Evolutionary conservation across 2,329 filamentous ascomycete species (phyloP), one percentile per base, ranked within the genome.

Genomic region (Epichloe scottii): DNA sequence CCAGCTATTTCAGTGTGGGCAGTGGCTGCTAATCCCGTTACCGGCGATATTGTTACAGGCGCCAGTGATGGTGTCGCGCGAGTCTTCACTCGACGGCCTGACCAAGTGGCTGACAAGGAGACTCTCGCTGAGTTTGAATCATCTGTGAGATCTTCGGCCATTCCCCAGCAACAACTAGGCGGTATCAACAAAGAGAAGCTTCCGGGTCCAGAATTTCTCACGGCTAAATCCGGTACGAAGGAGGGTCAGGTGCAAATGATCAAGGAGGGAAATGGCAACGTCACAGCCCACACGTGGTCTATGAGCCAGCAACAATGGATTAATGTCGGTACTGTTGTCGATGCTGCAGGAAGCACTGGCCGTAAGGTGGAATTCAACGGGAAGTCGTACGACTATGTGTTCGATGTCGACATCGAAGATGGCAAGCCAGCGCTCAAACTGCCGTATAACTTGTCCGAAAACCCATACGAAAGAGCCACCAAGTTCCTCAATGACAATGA

Each of bases 231-330:
- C 0, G 93, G 93, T 3, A 93, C 87, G n/a, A 95, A 95, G 67
- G 93, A 98, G 57, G 93, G 93, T 0, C 91, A 98, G 63, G 86
- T 95, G 5, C 85, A 94, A 60, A 94, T 95, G 81, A 91, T 96
- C 60, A 81, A 79, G 53, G 86, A 95, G 64, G 71, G 78, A 7
- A 84, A 95, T 61, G 89, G 89, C 44, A 87, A 81, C 48, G 77
- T 96, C 33, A 89, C 86, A 4, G 89, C 90, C 8, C 88, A 97
- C 63, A 83, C 87, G 54, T 97, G 91, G 91, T 94, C 90, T 12
- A 69, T 70, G 56, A 68, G 72, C 56, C 75, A 84, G 55, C 75
- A 81, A 48, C 75, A 89, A 63, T 96, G 90, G 90, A 74, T 89
- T 52, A 85, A 85, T 55, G 85, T 97, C 8, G 93, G 93, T n/a